phyloP scores from a whole-genome alignment of 768 basidiomycete genomes.

The Collybia sp. region DNA sequence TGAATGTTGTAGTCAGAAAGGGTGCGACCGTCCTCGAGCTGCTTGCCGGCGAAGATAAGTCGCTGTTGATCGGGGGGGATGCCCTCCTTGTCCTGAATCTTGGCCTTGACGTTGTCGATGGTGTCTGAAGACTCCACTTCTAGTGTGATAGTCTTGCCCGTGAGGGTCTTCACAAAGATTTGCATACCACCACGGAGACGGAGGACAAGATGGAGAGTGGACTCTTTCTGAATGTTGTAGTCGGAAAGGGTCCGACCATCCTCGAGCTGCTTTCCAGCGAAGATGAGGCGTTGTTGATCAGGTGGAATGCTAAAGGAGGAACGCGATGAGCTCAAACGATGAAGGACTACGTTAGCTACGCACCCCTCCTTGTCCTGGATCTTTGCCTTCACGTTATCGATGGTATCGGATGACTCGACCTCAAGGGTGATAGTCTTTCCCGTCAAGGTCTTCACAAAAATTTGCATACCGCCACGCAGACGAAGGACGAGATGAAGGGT shows the following conservation, averaged over 20 bases:
- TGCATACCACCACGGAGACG: slow-evolving; percentile 91
- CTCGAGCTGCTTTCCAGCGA: slow-evolving; percentile 90
- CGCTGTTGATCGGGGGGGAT: slow-evolving; percentile 88
- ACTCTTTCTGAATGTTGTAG: slow-evolving; percentile 91
- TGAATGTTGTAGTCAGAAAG: slow-evolving; percentile 82
- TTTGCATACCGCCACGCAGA: slow-evolving; percentile 89
- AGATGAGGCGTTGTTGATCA: slow-evolving; percentile 88
- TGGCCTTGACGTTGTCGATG: slow-evolving; percentile 85
- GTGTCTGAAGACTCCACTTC: slow-evolving; percentile 94
- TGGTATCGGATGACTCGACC: slow-evolving; percentile 83
- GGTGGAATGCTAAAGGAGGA: slow-evolving; percentile 50
- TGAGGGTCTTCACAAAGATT: slow-evolving; percentile 84
- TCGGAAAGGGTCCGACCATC: slow-evolving; percentile 89
- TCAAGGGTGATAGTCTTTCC: slow-evolving; percentile 93
- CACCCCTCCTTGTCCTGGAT: slow-evolving; percentile 89
- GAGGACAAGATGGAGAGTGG: slow-evolving; percentile 76
- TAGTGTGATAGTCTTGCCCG: slow-evolving; percentile 89
- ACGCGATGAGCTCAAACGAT: neutral
- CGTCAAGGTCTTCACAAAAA: slow-evolving; percentile 78
- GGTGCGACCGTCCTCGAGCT: slow-evolving; percentile 91
- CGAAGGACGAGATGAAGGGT: slow-evolving; percentile 88
- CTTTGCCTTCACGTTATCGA: slow-evolving; percentile 87
- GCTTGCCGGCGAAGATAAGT: slow-evolving; percentile 91
- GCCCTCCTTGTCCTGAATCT: slow-evolving; percentile 82
- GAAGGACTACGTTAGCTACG: neutral